Conservation (phyloP, 2,329 filamentous ascomycete genomes). For the Scleromitrula shiraiana region DNA sequence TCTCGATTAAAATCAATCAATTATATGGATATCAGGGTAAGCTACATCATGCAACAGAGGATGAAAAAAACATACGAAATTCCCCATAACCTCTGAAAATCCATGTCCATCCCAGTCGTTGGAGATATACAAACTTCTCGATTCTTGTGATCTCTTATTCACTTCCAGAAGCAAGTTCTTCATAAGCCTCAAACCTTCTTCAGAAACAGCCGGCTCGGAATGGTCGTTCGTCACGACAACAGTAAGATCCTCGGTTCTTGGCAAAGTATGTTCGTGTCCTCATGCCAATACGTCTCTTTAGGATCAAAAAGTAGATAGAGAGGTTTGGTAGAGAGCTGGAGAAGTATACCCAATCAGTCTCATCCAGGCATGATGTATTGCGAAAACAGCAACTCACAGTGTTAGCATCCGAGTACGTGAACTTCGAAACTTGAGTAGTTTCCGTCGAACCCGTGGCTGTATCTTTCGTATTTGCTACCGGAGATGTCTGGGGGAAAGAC, state of each 20-base stretch:
- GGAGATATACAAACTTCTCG: constrained; percentile 15
- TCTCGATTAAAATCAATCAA: constrained; percentile 17
- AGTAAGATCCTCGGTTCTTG: no score
- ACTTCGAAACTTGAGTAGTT: neutral
- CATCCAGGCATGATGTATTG: no score
- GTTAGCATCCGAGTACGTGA: neutral
- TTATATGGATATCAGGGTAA: neutral
- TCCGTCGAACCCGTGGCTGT: no score
- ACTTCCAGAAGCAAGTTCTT: neutral
- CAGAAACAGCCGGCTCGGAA: neutral
- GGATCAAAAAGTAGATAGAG: no score
- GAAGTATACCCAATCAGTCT: no score
- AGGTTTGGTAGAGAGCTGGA: neutral
- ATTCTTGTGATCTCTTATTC: constrained; percentile 17
- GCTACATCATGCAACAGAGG: no score
- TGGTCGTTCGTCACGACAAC: no score
- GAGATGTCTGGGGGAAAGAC: no score
- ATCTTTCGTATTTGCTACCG: no score
- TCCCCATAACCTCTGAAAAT: constrained; percentile 14
- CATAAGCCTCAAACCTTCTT: neutral
- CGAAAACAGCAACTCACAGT: no score
- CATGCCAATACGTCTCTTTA: no score
- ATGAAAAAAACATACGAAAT: constrained; percentile 9
- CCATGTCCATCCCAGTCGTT: constrained; percentile 20
- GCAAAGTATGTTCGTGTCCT: no score